These are phyloP conservation scores for Morella rubra DNA, from an alignment of 306 rosid species.

Conservation along the genomic window DNA sequence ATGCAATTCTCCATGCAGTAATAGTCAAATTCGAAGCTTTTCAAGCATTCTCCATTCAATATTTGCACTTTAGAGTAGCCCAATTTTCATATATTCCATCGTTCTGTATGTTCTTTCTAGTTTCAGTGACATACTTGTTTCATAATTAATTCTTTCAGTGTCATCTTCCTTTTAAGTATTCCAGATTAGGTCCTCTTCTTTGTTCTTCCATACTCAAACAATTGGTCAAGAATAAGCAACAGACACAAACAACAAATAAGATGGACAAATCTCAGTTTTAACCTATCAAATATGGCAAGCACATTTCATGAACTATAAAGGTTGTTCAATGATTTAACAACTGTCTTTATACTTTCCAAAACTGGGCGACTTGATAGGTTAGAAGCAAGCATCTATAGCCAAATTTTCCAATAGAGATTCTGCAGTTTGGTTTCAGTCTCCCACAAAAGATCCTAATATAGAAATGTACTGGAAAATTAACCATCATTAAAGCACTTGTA, in stretches of 20 bases:
- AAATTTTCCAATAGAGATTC: neutral
- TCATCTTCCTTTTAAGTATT: neutral
- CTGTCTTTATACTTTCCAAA: neutral
- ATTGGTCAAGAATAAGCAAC: neutral
- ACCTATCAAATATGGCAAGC: neutral
- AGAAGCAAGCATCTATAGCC: neutral
- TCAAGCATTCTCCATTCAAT: neutral
- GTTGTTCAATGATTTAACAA: neutral
- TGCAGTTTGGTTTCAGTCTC: neutral
- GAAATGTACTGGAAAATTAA: neutral
- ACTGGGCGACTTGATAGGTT: neutral
- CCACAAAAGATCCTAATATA: neutral
- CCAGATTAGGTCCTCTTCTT: neutral
- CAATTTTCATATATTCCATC: neutral
- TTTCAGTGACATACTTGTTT: neutral
- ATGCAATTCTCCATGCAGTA: neutral
- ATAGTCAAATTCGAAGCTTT: neutral
- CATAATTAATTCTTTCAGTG: neutral
- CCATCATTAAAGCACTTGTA: neutral
- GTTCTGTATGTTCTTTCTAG: no score
- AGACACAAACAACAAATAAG: neutral
- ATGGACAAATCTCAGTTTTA: neutral
- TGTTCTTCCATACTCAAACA: neutral
- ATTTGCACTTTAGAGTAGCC: neutral
- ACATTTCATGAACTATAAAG: neutral